Evolutionary conservation across 768 basidiomycete genomes (phyloP).

Genomic region (Tulasnella sp.): DNA sequence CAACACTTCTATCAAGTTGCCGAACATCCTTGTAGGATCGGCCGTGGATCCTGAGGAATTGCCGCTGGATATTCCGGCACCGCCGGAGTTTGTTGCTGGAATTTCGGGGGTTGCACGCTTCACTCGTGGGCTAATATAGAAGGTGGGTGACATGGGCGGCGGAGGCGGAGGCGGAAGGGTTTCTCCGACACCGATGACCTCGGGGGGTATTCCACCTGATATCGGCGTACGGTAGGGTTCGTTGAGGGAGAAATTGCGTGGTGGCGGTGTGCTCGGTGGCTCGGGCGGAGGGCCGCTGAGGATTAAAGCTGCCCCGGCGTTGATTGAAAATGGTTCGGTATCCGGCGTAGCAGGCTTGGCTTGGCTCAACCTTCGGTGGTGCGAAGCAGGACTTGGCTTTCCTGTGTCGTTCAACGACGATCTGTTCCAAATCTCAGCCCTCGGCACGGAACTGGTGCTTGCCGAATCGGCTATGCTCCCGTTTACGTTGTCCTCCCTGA

Average conservation of each 20-base stretch:
- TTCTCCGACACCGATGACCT: background rate
- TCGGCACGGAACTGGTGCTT: background rate
- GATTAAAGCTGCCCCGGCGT: background rate
- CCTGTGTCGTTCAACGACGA: background rate
- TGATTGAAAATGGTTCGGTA: background rate
- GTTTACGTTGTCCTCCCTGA: constrained; percentile 7
- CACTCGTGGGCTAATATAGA: background rate
- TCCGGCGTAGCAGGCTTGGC: background rate
- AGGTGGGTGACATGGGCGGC: background rate
- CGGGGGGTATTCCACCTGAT: background rate
- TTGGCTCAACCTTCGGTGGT: background rate
- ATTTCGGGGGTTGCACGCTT: background rate
- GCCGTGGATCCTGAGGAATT: background rate
- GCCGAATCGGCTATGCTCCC: background rate
- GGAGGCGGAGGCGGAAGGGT: background rate
- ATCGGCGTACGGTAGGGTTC: background rate
- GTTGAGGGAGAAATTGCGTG: background rate
- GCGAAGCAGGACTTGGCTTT: background rate
- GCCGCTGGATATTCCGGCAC: background rate
- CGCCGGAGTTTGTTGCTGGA: background rate
- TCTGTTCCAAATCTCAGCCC: background rate
- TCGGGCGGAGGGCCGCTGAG: background rate
- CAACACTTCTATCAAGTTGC: constrained; percentile 30
- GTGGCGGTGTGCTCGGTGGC: constrained; percentile 5
- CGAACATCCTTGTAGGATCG: constrained; percentile 13